Base-by-base conservation (phyloP, 1,139 yeast genomes). In the Hyphopichia burtonii region DNA sequence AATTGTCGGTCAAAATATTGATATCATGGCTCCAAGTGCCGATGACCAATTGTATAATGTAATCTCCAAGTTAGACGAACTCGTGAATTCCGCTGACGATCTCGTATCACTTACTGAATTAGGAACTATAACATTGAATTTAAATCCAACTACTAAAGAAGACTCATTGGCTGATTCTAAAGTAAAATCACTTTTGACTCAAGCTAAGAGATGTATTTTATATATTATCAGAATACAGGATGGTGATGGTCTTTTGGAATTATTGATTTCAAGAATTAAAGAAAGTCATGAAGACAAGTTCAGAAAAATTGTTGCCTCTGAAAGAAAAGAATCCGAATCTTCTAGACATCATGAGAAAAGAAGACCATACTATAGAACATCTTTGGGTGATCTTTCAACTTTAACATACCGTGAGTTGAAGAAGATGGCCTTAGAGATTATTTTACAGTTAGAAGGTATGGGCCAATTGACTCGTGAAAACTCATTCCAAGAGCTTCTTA, bases 151-250 rank as follows among this genome's bases (percentile, higher is more conserved):
- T 2, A 71, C 80, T 1, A 64, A 65, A 43, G 76, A 72, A 49
- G 75, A 68, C 28, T 64, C 76, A 0, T 54, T 71, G 32, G 67
- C 68, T 1, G 77, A 72, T 41, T 55, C 70, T 4, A 79, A 78
- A 52, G 63, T 73, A 17, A 76, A 75, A 43, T 70, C 85, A 2
- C 64, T 89, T 28, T 70, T 86, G 54, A 78, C 91, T 37, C 91
- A 90, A 53, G 89, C 88, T 0, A 93, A 93, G 59, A 72, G 96
- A 50, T 85, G 91, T 48, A 66, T 91, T 30, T 66, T 86, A 18
- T 90, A 89, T 55, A 82, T 91, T 52, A 80, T 91, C 46, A 80
- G 91, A 47, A 87, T 93, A 12, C 96, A 93, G 65, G 78, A 79
- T 27, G 89, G 89, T 18, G 73, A 78, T 3, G 86, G 83, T 46